phyloP scores from a whole-genome alignment of 257 asterid species.

The Cruciata laevipes region DNA sequence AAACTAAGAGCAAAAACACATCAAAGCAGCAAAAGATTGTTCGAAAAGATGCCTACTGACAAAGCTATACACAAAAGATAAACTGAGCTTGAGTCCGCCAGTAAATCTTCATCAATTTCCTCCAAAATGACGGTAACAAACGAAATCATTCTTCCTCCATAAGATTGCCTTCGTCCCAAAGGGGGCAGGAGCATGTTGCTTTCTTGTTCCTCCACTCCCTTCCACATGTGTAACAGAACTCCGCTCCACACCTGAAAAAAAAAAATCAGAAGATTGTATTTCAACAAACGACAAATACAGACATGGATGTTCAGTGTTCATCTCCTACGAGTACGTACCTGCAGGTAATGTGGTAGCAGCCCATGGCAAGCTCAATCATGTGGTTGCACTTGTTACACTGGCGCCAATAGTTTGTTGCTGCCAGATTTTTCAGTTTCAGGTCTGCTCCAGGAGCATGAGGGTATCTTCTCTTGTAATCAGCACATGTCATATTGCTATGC shows the following conservation, averaged over 20 bases:
- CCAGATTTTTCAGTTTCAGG: constrained; percentile 36
- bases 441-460: constrained; percentile 48
- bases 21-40: too few species aligned
- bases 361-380: constrained; percentile 27
- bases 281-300: not conserved
- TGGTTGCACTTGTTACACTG: constrained; percentile 29
- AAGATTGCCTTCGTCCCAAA: constrained; percentile 54
- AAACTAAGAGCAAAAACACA: too few species aligned
- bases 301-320: not conserved
- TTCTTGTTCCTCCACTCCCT: constrained; percentile 65
- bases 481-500: constrained; percentile 51
- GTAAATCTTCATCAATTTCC: too few species aligned
- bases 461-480: constrained; percentile 32
- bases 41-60: too few species aligned
- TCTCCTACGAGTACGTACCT: constrained; percentile 15
- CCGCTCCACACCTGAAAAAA: constrained; percentile 61
- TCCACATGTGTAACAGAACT: constrained; percentile 79
- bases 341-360: constrained; percentile 32
- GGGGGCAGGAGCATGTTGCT: constrained; percentile 56
- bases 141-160: not conserved
- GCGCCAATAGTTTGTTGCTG: constrained; percentile 22
- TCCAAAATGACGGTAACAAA: too few species aligned
- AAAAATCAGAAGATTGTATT: not conserved
- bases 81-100: too few species aligned
- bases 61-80: too few species aligned